Percentiles rank a stretch among this genome's conserved stretches.
Evolutionary conservation across 805 yeast genomes (phyloP).

Genomic region (Henningerozyma blattae): DNA sequence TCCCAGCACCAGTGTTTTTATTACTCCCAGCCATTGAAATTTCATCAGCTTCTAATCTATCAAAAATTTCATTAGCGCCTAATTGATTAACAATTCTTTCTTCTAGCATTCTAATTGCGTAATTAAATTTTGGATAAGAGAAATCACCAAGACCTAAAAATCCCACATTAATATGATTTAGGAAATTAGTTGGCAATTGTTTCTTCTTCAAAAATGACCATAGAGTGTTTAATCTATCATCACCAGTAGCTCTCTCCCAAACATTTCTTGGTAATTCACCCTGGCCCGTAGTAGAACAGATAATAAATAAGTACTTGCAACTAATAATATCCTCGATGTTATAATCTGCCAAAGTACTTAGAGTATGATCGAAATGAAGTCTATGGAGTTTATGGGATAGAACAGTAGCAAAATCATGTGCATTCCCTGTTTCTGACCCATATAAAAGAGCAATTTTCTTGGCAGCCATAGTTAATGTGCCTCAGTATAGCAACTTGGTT

Average conservation of each 20-base stretch:
- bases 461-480: conserved; percentile 8
- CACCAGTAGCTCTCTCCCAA: conserved; percentile 24
- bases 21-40: conserved; percentile 54
- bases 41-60: conserved; percentile 85
- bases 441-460: conserved; percentile 50
- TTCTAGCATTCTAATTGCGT: conserved; percentile 78
- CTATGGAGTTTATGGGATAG: conserved; percentile 46
- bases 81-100: conserved; percentile 57
- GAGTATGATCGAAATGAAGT: conserved; percentile 34
- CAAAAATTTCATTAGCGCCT: conserved; percentile 64
- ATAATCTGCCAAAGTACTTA: conserved; percentile 49
- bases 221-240: conserved; percentile 24
- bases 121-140: conserved; percentile 77
- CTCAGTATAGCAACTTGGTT: too few species aligned
- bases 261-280: conserved; percentile 84
- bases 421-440: conserved; percentile 89
- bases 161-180: conserved; percentile 51
- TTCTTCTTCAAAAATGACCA: conserved; percentile 64
- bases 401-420: conserved; percentile 71
- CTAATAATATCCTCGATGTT: conserved; percentile 41
- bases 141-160: conserved; percentile 92
- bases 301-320: conserved; percentile 29
- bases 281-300: conserved; percentile 91
- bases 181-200: conserved; percentile 47
- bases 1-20: conserved; percentile 26